Evolutionary conservation across 2,329 filamentous ascomycete species (phyloP).

Genomic region (Hypomyces perniciosus): DNA sequence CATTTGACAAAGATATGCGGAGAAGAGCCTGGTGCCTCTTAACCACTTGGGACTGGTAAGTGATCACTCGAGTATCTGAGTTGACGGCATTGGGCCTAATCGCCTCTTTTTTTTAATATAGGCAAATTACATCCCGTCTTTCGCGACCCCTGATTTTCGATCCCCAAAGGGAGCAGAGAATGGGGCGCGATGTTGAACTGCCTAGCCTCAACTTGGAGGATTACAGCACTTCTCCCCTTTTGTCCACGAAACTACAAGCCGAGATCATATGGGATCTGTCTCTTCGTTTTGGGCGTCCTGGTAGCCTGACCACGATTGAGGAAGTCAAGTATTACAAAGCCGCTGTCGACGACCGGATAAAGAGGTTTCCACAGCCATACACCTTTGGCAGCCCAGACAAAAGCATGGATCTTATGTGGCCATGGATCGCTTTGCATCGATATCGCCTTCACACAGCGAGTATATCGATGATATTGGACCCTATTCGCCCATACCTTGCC

Average conservation of each 20-base stretch:
- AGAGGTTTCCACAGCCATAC: constrained; percentile 36
- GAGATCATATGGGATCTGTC: constrained; percentile 26
- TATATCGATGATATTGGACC: constrained; percentile 39
- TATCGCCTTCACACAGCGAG: constrained; percentile 39
- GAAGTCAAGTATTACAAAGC: constrained; percentile 28
- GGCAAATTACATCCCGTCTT: constrained; percentile 31
- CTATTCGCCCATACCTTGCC: constrained; percentile 41
- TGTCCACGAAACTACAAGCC: constrained; percentile 33
- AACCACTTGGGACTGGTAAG: constrained; percentile 34
- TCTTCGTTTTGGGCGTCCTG: constrained; percentile 25
- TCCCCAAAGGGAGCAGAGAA: constrained; percentile 13
- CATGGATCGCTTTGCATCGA: constrained; percentile 41
- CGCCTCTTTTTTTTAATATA: constrained; percentile 11
- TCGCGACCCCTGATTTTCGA: constrained; percentile 31
- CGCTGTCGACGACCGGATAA: constrained; percentile 37
- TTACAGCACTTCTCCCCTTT: constrained; percentile 26
- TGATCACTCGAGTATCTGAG: background rate
- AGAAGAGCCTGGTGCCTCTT: constrained; percentile 33
- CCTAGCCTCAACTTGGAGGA: constrained; percentile 29
- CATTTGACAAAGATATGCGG: constrained; percentile 32
- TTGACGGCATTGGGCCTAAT: background rate
- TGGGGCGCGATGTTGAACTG: constrained; percentile 26
- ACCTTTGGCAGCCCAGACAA: constrained; percentile 34
- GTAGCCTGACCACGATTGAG: constrained; percentile 21
- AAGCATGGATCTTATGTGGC: constrained; percentile 32